phyloP scores from a whole-genome alignment of 1,284 basidiomycete species.

The Tylopilus orsonianus region DNA sequence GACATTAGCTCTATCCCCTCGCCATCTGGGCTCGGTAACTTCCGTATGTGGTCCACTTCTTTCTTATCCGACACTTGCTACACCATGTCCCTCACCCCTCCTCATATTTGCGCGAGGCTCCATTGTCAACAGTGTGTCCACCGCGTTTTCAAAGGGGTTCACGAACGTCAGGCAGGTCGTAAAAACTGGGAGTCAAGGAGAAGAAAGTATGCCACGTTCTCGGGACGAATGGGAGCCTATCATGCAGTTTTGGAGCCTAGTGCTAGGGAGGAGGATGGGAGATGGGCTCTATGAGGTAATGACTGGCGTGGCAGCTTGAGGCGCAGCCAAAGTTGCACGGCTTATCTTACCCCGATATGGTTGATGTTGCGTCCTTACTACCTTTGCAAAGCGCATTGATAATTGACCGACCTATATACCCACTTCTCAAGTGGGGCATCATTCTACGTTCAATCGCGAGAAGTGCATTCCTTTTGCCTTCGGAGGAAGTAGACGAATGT shows the following conservation, averaged over 20 bases:
- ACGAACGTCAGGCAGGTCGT: conserved; percentile 45
- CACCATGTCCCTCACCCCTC: conserved; percentile 58
- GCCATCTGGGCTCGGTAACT: conserved; percentile 62
- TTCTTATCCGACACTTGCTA: conserved; percentile 66
- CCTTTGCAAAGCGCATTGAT: too few species aligned
- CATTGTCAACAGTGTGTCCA: conserved; percentile 44
- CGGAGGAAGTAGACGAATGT: background rate
- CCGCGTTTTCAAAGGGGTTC: conserved; percentile 62
- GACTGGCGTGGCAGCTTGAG: conserved; percentile 34
- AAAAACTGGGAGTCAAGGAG: conserved; percentile 13
- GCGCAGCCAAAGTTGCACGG: background rate
- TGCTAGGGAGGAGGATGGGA: conserved; percentile 56
- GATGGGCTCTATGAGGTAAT: conserved; percentile 79
- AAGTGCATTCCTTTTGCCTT: too few species aligned
- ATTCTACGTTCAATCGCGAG: too few species aligned
- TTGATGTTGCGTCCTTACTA: too few species aligned
- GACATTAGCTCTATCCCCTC: conserved; percentile 10
- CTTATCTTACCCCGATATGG: too few species aligned
- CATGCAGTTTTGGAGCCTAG: conserved; percentile 85
- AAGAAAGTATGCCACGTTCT: conserved; percentile 71
- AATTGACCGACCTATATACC: too few species aligned
- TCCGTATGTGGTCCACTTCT: conserved; percentile 72
- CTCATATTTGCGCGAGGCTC: conserved; percentile 59
- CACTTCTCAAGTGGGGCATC: too few species aligned
- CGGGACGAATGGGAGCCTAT: conserved; percentile 77